Evolutionary conservation across 2,329 filamentous ascomycete genomes (phyloP).

Genomic region (Neospermospora avenae): DNA sequence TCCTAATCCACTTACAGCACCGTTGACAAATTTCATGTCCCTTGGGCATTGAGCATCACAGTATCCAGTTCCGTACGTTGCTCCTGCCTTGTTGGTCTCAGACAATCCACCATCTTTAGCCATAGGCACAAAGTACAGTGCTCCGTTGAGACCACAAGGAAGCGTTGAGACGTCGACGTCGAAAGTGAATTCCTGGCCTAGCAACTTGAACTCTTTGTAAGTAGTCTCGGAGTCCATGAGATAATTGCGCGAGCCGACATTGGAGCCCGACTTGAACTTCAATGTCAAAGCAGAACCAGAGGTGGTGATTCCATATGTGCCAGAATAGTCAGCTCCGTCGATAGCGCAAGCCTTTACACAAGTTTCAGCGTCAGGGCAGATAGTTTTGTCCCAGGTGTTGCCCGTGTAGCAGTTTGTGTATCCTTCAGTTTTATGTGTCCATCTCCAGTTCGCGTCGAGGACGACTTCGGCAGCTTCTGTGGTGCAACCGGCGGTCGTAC

Average conservation of each 20-base stretch:
- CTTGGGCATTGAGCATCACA: slow-evolving; percentile 58
- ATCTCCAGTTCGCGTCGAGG: slow-evolving; percentile 57
- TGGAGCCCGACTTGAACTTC: slow-evolving; percentile 54
- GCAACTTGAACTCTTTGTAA: slow-evolving; percentile 64
- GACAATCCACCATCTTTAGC: slow-evolving; percentile 56
- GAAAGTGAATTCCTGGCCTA: slow-evolving; percentile 69
- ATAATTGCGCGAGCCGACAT: slow-evolving; percentile 58
- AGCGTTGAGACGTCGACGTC: slow-evolving; percentile 69
- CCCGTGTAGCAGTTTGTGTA: slow-evolving; percentile 42
- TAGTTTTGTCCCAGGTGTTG: slow-evolving; percentile 42
- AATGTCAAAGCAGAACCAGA: slow-evolving; percentile 51
- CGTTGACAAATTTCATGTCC: slow-evolving; percentile 52
- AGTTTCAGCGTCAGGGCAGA: slow-evolving; percentile 42
- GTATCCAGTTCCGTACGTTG: slow-evolving; percentile 62
- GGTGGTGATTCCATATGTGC: slow-evolving; percentile 53
- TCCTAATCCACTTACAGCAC: slow-evolving; percentile 38
- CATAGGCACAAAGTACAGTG: slow-evolving; percentile 66
- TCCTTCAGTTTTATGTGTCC: slow-evolving; percentile 47
- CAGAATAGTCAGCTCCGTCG: slow-evolving; percentile 51
- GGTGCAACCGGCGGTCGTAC: slow-evolving; percentile 47
- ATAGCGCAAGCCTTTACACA: slow-evolving; percentile 52
- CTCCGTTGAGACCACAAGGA: slow-evolving; percentile 69
- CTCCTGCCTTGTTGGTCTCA: slow-evolving; percentile 54
- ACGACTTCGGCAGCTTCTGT: slow-evolving; percentile 47
- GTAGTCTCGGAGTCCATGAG: slow-evolving; percentile 59